Evolutionary conservation across 768 basidiomycete species (phyloP).

Genomic region (Auricularia sp.): DNA sequence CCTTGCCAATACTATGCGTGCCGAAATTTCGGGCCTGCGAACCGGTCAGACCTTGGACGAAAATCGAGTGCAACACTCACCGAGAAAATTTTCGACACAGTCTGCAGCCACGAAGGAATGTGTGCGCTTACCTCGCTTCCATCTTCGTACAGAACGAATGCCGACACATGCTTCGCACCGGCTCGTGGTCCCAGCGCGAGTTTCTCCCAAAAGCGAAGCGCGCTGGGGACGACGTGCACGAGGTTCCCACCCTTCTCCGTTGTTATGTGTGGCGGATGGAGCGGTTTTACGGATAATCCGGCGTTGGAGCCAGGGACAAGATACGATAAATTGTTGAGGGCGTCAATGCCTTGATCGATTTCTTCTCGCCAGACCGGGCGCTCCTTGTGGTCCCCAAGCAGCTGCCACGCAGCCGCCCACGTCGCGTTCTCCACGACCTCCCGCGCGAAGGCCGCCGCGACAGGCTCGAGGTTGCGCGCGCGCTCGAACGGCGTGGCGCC

Average conservation of each 20-base stretch:
- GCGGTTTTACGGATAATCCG: slow-evolving; percentile 4
- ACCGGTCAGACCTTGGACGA: slow-evolving; percentile 1
- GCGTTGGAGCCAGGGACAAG: background rate
- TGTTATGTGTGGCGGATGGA: slow-evolving; percentile 49
- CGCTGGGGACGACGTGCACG: slow-evolving; percentile 58
- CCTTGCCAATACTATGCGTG: slow-evolving; percentile 43
- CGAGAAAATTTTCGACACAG: slow-evolving; percentile 42
- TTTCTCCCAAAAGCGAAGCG: slow-evolving; percentile 79
- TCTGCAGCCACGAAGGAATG: slow-evolving; percentile 51
- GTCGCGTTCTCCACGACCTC: slow-evolving; percentile 66
- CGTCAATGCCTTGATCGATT: slow-evolving; percentile 21
- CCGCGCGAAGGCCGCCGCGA: slow-evolving; percentile 48
- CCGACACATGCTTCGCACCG: slow-evolving; percentile 60
- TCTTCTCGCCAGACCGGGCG: background rate
- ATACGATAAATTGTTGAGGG: slow-evolving; percentile 17
- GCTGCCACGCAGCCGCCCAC: slow-evolving; percentile 56
- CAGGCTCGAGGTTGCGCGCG: slow-evolving; percentile 55
- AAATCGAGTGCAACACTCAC: slow-evolving; percentile 29
- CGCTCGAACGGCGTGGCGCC: slow-evolving; percentile 43
- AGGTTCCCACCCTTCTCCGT: slow-evolving; percentile 59
- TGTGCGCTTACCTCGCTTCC: slow-evolving; percentile 36
- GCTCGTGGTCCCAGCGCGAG: slow-evolving; percentile 60
- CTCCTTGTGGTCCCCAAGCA: slow-evolving; percentile 6
- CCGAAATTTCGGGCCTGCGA: slow-evolving; percentile 54
- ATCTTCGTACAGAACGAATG: slow-evolving; percentile 62